Evolutionary conservation across 2,329 filamentous ascomycete genomes (phyloP), one percentile per base, ranked within the genome.

Genomic region (Penicillium palitans): DNA sequence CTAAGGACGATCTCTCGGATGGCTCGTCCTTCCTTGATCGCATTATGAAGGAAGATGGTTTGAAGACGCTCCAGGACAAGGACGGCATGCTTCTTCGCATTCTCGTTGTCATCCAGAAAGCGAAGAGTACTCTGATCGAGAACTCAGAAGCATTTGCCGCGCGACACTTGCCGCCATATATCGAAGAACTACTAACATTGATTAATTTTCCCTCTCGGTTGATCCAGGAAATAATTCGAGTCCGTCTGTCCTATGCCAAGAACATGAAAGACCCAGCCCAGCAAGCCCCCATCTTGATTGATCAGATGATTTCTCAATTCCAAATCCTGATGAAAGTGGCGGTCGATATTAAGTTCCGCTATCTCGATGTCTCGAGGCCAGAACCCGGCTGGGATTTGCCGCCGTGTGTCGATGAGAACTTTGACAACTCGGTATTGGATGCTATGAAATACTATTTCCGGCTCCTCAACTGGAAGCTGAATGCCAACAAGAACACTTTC

Each of bases 401-500:
- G 3, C 91, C 93, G 9, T 97, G 93, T 76, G 96, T 99, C 63
- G 95, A 98, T 71, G 95, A 99, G 72, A 91, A 91, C 42, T 99
- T 98, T 69, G 95, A 98, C 72, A 84, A 88, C 35, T 91, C 96
- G 19, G 91, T 98, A 10, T 78, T 99, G 44, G 93, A 97, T 69
- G 93, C 93, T 0, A 81, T 99, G 66, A 96, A 93, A 73, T 98
- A 96, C 75, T 99, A 99, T 77, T 99, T 99, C 83, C 95, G 93
- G 74, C 93, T 99, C 84, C 81, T 99, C 45, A 97, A 98, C 72
- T 98, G 93, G 91, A 98, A 98, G 75, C 81, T 99, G 53, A 93
- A 90, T 67, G 91, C 92, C 56, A 98, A 98, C 80, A 98, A 97
- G 75, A 99, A 98, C 77, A 97, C 93, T 0, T 99, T 99, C 83